Evolutionary conservation across 768 basidiomycete species (phyloP).

Genomic region (Pholiota molesta): DNA sequence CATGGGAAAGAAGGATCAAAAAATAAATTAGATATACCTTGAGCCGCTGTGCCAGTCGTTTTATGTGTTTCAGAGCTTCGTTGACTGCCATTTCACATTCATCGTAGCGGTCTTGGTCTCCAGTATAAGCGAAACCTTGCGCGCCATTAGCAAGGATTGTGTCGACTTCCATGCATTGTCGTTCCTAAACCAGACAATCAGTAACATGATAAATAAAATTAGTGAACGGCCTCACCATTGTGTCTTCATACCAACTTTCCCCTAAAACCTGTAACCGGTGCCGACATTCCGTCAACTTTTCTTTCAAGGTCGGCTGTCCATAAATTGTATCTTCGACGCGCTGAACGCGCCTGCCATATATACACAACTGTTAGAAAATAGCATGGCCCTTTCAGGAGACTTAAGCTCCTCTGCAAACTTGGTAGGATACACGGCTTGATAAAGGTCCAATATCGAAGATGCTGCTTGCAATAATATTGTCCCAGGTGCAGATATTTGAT

Average conservation of each 20-base stretch:
- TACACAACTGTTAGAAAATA: constrained; percentile 80
- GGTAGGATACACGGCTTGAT: constrained; percentile 78
- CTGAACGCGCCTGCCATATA: constrained; percentile 63
- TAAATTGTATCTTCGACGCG: constrained; percentile 36
- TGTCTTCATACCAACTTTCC: constrained; percentile 72
- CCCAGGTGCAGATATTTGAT: constrained; percentile 45
- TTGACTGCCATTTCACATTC: constrained; percentile 74
- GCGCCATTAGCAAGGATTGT: constrained; percentile 53
- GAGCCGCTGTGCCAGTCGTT: constrained; percentile 62
- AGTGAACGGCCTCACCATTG: constrained; percentile 52
- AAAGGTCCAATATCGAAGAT: constrained; percentile 73
- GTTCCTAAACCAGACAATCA: constrained; percentile 40
- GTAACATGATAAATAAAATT: background rate
- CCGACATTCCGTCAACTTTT: constrained; percentile 53
- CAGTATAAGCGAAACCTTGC: constrained; percentile 68
- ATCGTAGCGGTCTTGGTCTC: constrained; percentile 74
- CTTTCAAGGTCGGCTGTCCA: constrained; percentile 36
- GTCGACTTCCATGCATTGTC: constrained; percentile 47
- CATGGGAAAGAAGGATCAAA: constrained; percentile 4
- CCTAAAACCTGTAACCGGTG: constrained; percentile 55
- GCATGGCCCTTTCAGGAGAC: constrained; percentile 61
- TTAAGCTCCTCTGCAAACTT: constrained; percentile 50
- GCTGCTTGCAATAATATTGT: constrained; percentile 62
- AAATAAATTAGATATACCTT: constrained; percentile 54
- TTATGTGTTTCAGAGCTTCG: constrained; percentile 63